A percentile compares a stretch with the other conserved stretches of the same genome.
phyloP scores from a whole-genome alignment of 805 yeast species.

The Saccharomycopsis lassenensis region DNA sequence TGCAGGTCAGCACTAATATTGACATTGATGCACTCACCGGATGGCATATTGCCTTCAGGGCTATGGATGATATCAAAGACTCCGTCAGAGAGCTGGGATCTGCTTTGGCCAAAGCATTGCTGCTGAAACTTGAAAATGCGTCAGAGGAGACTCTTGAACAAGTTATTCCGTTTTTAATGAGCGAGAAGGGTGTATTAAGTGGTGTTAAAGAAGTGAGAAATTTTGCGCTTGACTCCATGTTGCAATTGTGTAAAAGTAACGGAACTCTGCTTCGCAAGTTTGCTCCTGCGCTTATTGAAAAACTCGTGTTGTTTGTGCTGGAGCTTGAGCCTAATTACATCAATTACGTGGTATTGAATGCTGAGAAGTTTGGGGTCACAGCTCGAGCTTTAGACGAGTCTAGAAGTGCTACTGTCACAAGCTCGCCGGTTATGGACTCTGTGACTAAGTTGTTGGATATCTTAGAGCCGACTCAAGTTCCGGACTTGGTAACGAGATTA shows the following conservation, averaged over 20 bases:
- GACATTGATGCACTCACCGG: constrained; percentile 35
- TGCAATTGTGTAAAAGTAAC: constrained; percentile 56
- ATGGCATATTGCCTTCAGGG: constrained; percentile 83
- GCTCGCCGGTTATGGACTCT: constrained; percentile 84
- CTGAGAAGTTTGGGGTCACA: constrained; percentile 73
- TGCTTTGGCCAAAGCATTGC: constrained; percentile 52
- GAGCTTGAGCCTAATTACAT: constrained; percentile 85
- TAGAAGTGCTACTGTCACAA: constrained; percentile 59
- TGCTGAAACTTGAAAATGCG: constrained; percentile 42
- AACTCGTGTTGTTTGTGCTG: constrained; percentile 63
- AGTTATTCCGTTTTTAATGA: constrained; percentile 70
- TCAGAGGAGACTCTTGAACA: constrained; percentile 29
- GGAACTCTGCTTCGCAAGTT: constrained; percentile 49
- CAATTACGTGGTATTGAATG: constrained; percentile 78
- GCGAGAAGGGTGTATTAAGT: constrained; percentile 67
- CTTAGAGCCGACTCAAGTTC: constrained; percentile 37
- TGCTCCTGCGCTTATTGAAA: constrained; percentile 57
- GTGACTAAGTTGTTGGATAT: constrained; percentile 58
- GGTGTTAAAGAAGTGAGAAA: constrained; percentile 77
- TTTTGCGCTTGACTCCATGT: constrained; percentile 66
- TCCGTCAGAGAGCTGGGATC: constrained; percentile 79
- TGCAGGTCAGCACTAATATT: constrained; percentile 49
- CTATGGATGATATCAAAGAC: constrained; percentile 89
- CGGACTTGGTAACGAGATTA: constrained; percentile 37
- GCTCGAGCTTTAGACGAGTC: constrained; percentile 66